Evolutionary conservation across 75 land plant species (phyloP).

Genomic region (Picea sitchensis): DNA sequence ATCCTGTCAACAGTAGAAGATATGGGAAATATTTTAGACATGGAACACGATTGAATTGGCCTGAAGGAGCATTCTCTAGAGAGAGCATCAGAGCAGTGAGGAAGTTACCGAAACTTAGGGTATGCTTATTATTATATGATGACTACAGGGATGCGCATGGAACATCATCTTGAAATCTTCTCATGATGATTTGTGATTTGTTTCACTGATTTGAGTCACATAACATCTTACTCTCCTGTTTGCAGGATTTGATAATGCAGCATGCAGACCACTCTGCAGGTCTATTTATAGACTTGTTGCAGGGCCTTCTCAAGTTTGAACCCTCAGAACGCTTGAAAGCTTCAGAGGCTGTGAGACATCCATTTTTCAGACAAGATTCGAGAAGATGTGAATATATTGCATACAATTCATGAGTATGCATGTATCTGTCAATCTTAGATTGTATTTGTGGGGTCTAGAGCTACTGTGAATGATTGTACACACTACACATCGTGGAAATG

Average conservation of each 20-base stretch:
- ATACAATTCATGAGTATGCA: no score
- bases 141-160: neutral
- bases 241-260: slow-evolving; percentile 41
- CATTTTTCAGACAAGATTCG: slow-evolving; percentile 16
- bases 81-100: neutral
- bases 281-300: slow-evolving; percentile 34
- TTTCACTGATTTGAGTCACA: neutral
- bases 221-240: neutral
- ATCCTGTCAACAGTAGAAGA: neutral
- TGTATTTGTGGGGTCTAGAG: no score
- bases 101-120: neutral
- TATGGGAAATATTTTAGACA: neutral
- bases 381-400: no score
- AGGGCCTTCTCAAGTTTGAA: slow-evolving; percentile 43
- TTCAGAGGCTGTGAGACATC: slow-evolving; percentile 45
- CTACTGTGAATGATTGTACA: no score
- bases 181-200: neutral
- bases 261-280: slow-evolving; percentile 41
- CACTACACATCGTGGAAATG: no score
- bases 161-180: no score
- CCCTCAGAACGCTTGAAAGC: slow-evolving; percentile 41
- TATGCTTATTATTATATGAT: neutral
- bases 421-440: no score
- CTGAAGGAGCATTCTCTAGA: neutral
- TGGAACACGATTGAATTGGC: neutral